A percentile compares a stretch with the other conserved stretches of the same genome.
phyloP scores from a whole-genome alignment of 371 early-diverging fungal genomes.

The Coemansia sp. region DNA sequence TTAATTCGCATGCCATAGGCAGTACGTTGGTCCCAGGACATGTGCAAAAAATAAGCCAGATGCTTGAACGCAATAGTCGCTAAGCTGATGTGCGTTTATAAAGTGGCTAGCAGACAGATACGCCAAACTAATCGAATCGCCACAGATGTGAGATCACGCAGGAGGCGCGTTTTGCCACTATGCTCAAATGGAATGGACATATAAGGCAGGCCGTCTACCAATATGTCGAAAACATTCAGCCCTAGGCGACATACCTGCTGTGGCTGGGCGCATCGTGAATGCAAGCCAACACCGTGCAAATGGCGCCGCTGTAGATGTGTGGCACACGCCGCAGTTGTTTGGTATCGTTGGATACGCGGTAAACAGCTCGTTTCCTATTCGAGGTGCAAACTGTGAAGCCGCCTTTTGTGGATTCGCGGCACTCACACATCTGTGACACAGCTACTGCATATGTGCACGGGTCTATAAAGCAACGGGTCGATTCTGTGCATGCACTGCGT shows the following conservation, averaged over 20 bases:
- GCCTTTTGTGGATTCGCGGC: too few species aligned
- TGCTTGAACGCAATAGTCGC: too few species aligned
- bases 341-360: neutral
- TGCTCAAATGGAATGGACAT: neutral
- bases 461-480: neutral
- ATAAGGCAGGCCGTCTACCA: neutral
- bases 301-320: neutral
- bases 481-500: neutral
- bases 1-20: too few species aligned
- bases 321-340: neutral
- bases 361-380: neutral
- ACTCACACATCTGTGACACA: neutral
- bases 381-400: too few species aligned
- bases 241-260: neutral
- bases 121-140: neutral
- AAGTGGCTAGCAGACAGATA: too few species aligned
- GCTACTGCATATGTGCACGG: neutral
- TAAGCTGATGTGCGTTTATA: too few species aligned
- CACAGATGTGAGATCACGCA: constrained; percentile 1
- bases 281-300: neutral
- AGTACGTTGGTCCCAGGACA: too few species aligned
- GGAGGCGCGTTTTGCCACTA: neutral
- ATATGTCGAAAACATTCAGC: neutral
- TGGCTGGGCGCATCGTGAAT: neutral
- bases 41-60: too few species aligned